Conservation (phyloP, 2,329 filamentous ascomycete genomes). For the Colletotrichum musicola region DNA sequence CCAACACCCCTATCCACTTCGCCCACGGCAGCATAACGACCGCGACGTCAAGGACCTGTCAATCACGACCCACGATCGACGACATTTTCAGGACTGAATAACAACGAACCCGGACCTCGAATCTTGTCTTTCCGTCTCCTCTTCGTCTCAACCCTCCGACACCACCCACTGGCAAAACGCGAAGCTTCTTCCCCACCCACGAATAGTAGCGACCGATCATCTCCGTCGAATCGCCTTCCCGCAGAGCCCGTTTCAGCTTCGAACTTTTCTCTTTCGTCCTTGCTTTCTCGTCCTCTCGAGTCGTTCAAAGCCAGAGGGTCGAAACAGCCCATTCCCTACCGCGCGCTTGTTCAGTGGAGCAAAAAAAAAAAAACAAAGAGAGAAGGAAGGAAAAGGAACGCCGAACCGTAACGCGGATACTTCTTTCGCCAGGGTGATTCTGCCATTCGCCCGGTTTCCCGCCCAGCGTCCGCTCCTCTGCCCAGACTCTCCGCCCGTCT, state of each 20-base stretch:
- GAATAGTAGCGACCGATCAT: background rate
- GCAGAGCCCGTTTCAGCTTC: slow-evolving; percentile 28
- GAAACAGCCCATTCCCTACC: slow-evolving; percentile 22
- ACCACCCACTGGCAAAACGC: background rate
- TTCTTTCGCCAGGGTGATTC: slow-evolving; percentile 13
- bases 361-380: background rate
- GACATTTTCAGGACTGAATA: background rate
- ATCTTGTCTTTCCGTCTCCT: background rate
- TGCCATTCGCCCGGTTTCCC: slow-evolving; percentile 13
- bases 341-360: slow-evolving; percentile 39
- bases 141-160: too few relatives aligned
- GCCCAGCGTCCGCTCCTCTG: slow-evolving; percentile 11
- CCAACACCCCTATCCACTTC: slow-evolving; percentile 21
- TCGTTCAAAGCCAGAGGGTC: background rate
- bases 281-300: background rate
- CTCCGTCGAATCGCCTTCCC: slow-evolving; percentile 1
- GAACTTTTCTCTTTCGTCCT: slow-evolving; percentile 1
- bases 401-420: background rate
- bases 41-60: slow-evolving; percentile 23
- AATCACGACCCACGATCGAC: slow-evolving; percentile 12
- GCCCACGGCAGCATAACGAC: slow-evolving; percentile 15
- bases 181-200: background rate
- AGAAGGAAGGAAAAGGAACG: background rate
- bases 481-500: slow-evolving; percentile 35
- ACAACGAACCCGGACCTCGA: slow-evolving; percentile 7